Percentiles rank a stretch among this genome's conserved stretches.
Evolutionary conservation across 192 early-diverging fungal species (phyloP).

Genomic region (Linderina pennispora): DNA sequence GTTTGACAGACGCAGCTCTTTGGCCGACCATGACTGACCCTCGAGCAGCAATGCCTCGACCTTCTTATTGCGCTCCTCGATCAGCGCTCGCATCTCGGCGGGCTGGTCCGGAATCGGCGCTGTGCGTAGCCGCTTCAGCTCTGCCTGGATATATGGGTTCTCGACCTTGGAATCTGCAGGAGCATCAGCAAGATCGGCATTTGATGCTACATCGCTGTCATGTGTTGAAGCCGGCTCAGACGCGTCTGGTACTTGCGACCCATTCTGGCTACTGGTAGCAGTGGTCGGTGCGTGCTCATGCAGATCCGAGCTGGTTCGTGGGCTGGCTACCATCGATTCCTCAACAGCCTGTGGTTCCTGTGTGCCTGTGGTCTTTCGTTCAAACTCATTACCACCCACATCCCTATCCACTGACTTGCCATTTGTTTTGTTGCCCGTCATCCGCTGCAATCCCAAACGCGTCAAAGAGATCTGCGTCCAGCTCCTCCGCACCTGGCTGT

Average conservation of each 20-base stretch:
- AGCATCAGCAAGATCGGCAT: constrained; percentile 4
- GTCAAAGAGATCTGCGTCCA: constrained; percentile 37
- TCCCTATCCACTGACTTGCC: neutral
- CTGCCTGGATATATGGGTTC: constrained; percentile 29
- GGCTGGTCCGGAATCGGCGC: constrained; percentile 19
- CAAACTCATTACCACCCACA: too few relatives aligned
- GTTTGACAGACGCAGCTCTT: constrained; percentile 63
- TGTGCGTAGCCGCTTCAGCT: constrained; percentile 24
- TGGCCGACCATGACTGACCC: constrained; percentile 74
- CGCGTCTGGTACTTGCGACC: too few relatives aligned
- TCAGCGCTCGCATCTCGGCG: constrained; percentile 25
- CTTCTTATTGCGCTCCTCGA: constrained; percentile 34
- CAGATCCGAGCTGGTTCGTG: too few relatives aligned
- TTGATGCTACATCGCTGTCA: constrained; percentile 7
- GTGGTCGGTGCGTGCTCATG: too few relatives aligned
- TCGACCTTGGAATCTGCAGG: constrained; percentile 5
- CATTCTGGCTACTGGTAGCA: too few relatives aligned
- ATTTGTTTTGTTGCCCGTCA: constrained; percentile 8
- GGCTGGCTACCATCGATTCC: too few relatives aligned
- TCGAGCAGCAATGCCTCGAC: constrained; percentile 31
- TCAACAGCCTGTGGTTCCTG: too few relatives aligned
- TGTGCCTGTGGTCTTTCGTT: too few relatives aligned
- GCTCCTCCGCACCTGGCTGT: constrained; percentile 20
- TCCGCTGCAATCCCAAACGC: constrained; percentile 50
- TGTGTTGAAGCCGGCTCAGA: neutral